Evolutionary conservation across 352 stramenopile species (phyloP), one percentile per base, ranked within the genome.

Genomic region (Globisporangium alternatum): DNA sequence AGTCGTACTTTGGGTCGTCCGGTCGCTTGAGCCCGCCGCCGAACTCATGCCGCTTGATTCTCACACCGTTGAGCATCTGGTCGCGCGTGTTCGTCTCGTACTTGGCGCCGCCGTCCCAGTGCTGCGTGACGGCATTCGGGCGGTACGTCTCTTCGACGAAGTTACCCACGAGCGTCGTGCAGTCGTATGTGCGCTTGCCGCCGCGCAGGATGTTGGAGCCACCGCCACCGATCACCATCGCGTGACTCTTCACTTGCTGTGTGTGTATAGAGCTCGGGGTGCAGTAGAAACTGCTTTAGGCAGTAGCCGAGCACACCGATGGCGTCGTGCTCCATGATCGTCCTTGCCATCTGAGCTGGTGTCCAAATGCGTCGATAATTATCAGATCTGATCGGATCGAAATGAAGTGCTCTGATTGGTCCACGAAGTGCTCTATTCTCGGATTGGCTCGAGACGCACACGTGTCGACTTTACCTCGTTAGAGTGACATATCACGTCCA

Each of bases 201-300:
- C 85, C 85, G 4, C 85, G 83, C 56, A 93, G 76, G 62, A 91
- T 92, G 69, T 93, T 93, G 41, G 85, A 91, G 41, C 85, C 85
- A 8, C 81, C 79, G n/a, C 77, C 74, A 31, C 75, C 75, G 39
- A 83, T 64, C 75, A 78, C 76, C 45, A 66, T 66, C 17, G 30
- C 31, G n/a, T n/a, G 56, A 15, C 21, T 25, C 15, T 45, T 45
- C 0, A n/a, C 39, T n/a, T 22, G 19, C 7, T 48, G 43, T 21
- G 9, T 48, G 17, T 48, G 17, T 48, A 3, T 47, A 9, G 41
- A 19, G 41, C 41, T 21, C 22, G 17, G 19, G 1, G 4, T 21
- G 41, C 41, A 21, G 41, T n/a, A 6, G 41, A 21, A 19, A 47
- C 43, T 22, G 43, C 43, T 22, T 22, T 48, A 9, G 19, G 15